phyloP scores from a whole-genome alignment of 306 rosid species.

The Citrullus amarus region DNA sequence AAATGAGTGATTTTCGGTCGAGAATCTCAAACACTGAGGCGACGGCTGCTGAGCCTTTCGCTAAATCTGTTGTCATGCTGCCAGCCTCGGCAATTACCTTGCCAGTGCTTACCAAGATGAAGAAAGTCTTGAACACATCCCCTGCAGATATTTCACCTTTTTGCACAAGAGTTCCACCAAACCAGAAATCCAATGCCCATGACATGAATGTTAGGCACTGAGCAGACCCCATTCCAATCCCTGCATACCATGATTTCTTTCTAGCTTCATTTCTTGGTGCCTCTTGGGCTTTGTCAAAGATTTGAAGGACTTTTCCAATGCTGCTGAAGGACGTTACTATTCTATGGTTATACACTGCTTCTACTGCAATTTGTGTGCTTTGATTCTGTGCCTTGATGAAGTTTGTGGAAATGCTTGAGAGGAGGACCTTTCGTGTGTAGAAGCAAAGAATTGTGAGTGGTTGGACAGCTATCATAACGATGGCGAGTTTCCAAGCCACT shows the following conservation, averaged over 20 bases:
- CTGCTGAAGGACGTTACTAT: slow-evolving; percentile 78
- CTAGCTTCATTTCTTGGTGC: slow-evolving; percentile 67
- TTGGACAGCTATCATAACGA: slow-evolving; percentile 83
- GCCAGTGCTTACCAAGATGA: slow-evolving; percentile 82
- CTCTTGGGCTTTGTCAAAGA: slow-evolving; percentile 81
- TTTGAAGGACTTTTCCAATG: slow-evolving; percentile 33
- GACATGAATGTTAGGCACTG: slow-evolving; percentile 89
- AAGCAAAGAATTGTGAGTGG: slow-evolving; percentile 82
- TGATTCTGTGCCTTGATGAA: slow-evolving; percentile 68
- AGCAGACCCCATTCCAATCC: slow-evolving; percentile 94
- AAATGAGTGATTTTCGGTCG: slow-evolving; percentile 67
- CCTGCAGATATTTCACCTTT: slow-evolving; percentile 70
- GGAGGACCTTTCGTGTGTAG: slow-evolving; percentile 70
- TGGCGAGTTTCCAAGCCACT: slow-evolving; percentile 89
- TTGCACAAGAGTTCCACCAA: slow-evolving; percentile 69
- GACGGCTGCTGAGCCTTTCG: slow-evolving; percentile 70
- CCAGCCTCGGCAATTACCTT: slow-evolving; percentile 98
- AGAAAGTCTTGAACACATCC: slow-evolving; percentile 87
- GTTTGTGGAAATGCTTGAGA: slow-evolving; percentile 56
- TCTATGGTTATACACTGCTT: slow-evolving; percentile 81
- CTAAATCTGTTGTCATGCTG: slow-evolving; percentile 93
- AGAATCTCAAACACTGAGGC: slow-evolving; percentile 82
- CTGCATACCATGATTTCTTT: slow-evolving; percentile 87
- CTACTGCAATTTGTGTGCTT: slow-evolving; percentile 86
- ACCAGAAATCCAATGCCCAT: slow-evolving; percentile 98